phyloP scores from a whole-genome alignment of 345 rosid genomes.

The Salix brachista region DNA sequence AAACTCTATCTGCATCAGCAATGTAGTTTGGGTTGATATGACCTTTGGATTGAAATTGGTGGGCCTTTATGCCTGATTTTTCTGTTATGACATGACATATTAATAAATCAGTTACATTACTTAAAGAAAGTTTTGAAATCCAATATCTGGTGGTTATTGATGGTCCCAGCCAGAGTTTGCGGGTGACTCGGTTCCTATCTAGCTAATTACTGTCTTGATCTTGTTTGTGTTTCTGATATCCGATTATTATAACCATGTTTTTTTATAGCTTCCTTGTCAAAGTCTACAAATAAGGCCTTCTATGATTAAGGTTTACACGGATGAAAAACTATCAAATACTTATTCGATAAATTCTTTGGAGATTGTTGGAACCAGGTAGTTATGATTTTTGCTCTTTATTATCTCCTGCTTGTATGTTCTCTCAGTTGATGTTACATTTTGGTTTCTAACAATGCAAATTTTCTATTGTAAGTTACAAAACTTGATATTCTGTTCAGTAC shows the following conservation, averaged over 20 bases:
- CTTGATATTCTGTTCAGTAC: too few species aligned
- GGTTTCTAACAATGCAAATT: not conserved
- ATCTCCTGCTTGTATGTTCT: not conserved
- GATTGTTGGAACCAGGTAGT: conserved; percentile 66
- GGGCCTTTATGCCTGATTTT: not conserved
- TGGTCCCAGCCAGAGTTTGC: too few species aligned
- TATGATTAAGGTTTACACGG: conserved; percentile 62
- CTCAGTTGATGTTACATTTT: not conserved
- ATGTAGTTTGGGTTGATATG: too few species aligned
- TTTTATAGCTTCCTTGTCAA: conserved; percentile 39
- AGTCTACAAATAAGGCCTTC: conserved; percentile 57
- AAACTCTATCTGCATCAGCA: too few species aligned
- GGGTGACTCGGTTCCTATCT: too few species aligned
- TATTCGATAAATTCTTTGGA: conserved; percentile 48
- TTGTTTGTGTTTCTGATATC: not conserved
- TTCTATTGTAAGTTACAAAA: too few species aligned
- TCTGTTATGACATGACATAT: not conserved
- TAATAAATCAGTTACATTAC: not conserved
- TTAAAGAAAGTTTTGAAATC: not conserved
- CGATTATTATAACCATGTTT: not conserved
- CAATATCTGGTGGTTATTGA: too few species aligned
- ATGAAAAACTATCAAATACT: conserved; percentile 21
- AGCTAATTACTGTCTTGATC: not conserved
- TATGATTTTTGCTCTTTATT: not conserved
- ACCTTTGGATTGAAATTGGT: too few species aligned